Evolutionary conservation across 164 flowering plant genomes (phyloP), one percentile per base, ranked within the genome.

Genomic region (Magnolia sinica): DNA sequence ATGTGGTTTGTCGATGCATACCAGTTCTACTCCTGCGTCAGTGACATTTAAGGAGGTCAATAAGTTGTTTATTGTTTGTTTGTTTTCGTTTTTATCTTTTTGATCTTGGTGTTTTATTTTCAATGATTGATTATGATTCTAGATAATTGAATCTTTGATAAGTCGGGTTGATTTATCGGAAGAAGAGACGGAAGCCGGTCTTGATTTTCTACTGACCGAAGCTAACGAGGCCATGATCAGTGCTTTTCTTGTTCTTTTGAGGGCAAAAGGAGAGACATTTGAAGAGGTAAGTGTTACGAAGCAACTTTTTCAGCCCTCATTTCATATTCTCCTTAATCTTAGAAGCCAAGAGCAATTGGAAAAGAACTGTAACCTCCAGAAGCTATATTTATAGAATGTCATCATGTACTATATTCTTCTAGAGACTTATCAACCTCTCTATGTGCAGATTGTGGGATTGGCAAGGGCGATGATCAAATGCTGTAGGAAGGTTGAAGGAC

Each of bases 221-320:
- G 89, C 87, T 8, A 81, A 86, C 79, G 99, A 92, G 82, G 89
- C 91, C 0, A 74, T 90, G 77, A 96, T 96, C 65, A 89, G 97
- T 80, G 97, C 97, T 23, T 94, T 96, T 78, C 90, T 96, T 74
- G 97, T 96, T 71, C 82, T 94, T 63, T 79, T 96, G 77, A 87
- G 97, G 84, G 94, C 99, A 75, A 94, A 96, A 84, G 98, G 98
- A 18, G 99, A 96, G 86, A 94, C 97, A 3, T 94, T 71, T 81
- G 97, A 92, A 83, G 99, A 96, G 81, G 98, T 96, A 80, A 79
- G 87, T 76, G 1, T 55, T 55, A 11, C 18, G 13, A 55, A 10
- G 66, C 50, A 8, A 59, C 9, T 19, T n/a, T 16, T 11, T 20
- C 27, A 55, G 2, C 61, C 18, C 2, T 22, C 18, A 50, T 50